Percentiles rank a stretch among this genome's conserved stretches.
These are phyloP conservation scores for Lepidium didymum DNA, from an alignment of 345 rosid genomes.

Conservation along the genomic window DNA sequence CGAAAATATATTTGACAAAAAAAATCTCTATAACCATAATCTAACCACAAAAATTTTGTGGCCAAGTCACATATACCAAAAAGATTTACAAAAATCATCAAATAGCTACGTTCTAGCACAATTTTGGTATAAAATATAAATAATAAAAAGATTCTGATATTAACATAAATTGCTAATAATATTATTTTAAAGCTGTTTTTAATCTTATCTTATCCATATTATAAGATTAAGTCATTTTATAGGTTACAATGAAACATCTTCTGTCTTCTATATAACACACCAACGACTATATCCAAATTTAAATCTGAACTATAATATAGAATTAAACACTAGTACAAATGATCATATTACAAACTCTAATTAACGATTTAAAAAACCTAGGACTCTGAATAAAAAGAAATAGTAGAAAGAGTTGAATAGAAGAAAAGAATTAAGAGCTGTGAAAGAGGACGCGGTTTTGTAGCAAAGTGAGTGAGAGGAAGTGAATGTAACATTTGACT, in stretches of 20 bases:
- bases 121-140: no score
- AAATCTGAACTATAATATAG: neutral
- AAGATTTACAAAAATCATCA: no score
- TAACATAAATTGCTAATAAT: neutral
- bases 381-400: neutral
- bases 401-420: neutral
- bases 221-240: neutral
- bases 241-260: neutral
- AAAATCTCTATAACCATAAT: no score
- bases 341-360: neutral
- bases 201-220: neutral
- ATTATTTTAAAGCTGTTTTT: neutral
- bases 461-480: conserved; percentile 13
- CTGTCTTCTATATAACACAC: neutral
- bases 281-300: neutral
- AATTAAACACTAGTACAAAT: neutral
- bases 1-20: no score
- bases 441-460: conserved; percentile 16
- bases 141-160: neutral
- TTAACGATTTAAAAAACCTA: neutral
- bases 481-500: conserved; percentile 21
- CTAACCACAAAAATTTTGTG: no score
- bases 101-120: no score
- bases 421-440: neutral
- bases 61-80: no score